These are phyloP conservation scores for Phaeotremella skinneri DNA, from an alignment of 768 basidiomycete genomes.

Conservation along the genomic window DNA sequence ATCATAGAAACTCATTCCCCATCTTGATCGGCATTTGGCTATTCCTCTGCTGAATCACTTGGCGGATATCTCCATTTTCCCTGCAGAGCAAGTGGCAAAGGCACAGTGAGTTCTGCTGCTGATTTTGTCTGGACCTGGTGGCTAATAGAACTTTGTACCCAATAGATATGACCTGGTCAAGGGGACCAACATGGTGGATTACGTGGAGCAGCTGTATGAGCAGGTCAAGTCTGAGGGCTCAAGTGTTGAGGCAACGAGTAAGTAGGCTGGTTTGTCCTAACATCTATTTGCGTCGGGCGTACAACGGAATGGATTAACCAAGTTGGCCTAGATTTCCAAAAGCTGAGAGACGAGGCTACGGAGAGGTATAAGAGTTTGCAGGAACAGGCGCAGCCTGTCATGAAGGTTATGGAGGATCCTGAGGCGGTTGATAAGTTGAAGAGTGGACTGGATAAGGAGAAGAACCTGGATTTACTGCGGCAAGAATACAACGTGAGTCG, in stretches of 20 bases:
- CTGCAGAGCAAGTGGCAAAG: slow-evolving; percentile 71
- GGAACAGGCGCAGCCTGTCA: slow-evolving; percentile 84
- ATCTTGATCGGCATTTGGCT: slow-evolving; percentile 90
- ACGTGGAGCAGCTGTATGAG: slow-evolving; percentile 74
- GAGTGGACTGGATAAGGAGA: slow-evolving; percentile 80
- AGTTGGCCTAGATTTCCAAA: slow-evolving; percentile 67
- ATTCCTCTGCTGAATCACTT: slow-evolving; percentile 91
- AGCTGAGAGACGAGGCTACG: slow-evolving; percentile 76
- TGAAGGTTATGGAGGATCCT: slow-evolving; percentile 94
- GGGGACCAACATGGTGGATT: slow-evolving; percentile 98
- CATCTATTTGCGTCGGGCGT: slow-evolving; percentile 1
- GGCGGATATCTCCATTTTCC: slow-evolving; percentile 62
- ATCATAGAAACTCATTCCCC: slow-evolving; percentile 76
- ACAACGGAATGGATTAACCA: background rate
- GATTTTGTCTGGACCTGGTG: too few relatives aligned
- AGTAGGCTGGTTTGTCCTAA: background rate
- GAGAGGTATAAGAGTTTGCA: slow-evolving; percentile 78
- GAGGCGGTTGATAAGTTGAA: slow-evolving; percentile 91
- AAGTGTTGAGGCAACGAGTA: slow-evolving; percentile 12
- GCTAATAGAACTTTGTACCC: background rate
- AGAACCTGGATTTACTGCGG: slow-evolving; percentile 90
- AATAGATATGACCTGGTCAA: slow-evolving; percentile 83
- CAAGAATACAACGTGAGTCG: slow-evolving; percentile 78
- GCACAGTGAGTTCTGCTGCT: slow-evolving; percentile 74
- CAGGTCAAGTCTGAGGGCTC: slow-evolving; percentile 58